Evolutionary conservation across 1,284 basidiomycete species (phyloP).

Genomic region (Ustilago xerochloae): DNA sequence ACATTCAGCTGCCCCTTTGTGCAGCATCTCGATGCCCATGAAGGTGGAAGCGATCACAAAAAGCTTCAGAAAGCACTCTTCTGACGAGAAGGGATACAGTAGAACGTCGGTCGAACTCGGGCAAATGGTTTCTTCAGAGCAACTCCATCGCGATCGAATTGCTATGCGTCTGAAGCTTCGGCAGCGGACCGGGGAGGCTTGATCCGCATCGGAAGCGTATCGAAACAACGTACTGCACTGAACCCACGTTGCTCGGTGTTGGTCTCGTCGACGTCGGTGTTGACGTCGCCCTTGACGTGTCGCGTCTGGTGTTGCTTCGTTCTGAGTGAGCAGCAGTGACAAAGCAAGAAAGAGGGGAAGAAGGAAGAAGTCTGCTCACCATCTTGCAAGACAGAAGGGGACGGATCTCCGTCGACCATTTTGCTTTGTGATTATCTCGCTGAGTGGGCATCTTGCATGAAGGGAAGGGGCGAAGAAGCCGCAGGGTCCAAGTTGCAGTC

Average conservation of each 20-base stretch:
- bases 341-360: background rate
- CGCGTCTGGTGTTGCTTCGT: background rate
- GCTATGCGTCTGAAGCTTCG: background rate
- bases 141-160: too few species aligned
- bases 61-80: too few species aligned
- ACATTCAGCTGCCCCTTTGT: too few species aligned
- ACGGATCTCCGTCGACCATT: slow-evolving; percentile 6
- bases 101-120: background rate
- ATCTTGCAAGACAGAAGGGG: background rate
- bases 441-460: background rate
- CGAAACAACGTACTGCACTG: background rate
- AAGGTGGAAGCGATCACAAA: too few species aligned
- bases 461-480: background rate
- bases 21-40: too few species aligned
- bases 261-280: background rate
- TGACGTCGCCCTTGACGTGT: slow-evolving; percentile 1
- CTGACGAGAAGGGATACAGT: background rate
- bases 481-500: background rate
- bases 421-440: slow-evolving; percentile 10
- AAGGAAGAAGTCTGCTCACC: background rate
- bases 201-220: background rate
- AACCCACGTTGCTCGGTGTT: background rate
- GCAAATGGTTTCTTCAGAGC: background rate
- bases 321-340: too few species aligned
- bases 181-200: background rate